Percentiles rank a stretch among this genome's conserved stretches.
Evolutionary conservation across 2,329 filamentous ascomycete species (phyloP).

Genomic region (Mycocentrospora acerina): DNA sequence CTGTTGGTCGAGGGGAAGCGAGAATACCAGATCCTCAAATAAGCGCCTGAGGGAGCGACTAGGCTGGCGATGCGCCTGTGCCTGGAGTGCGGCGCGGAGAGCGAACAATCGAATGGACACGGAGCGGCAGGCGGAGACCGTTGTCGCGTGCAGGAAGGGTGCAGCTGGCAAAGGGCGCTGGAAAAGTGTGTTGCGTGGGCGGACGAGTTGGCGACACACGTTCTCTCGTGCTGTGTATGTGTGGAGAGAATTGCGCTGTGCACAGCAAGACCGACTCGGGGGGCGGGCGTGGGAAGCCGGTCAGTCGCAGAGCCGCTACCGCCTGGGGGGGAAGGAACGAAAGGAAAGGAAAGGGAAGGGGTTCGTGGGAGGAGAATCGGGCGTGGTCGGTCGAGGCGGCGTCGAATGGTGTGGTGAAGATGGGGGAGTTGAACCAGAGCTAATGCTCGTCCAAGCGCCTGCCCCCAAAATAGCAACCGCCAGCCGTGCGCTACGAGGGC

Average conservation of each 20-base stretch:
- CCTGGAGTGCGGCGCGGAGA: conserved; percentile 26
- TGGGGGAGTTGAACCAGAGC: conserved; percentile 23
- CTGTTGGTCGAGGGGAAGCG: conserved; percentile 36
- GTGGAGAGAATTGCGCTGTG: background rate
- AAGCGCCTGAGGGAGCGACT: conserved; percentile 45
- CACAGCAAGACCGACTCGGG: conserved; percentile 23
- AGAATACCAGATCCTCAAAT: conserved; percentile 48
- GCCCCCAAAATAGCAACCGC: conserved; percentile 10
- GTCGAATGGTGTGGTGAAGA: conserved; percentile 27
- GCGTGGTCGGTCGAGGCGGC: conserved; percentile 15
- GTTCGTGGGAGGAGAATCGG: conserved; percentile 15
- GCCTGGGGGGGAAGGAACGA: conserved; percentile 9
- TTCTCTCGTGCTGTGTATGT: background rate
- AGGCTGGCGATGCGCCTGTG: conserved; percentile 37
- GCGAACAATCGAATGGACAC: conserved; percentile 16
- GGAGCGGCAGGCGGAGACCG: conserved; percentile 4
- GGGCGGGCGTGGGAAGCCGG: conserved; percentile 23
- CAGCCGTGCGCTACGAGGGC: conserved; percentile 5
- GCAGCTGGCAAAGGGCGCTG: conserved; percentile 6
- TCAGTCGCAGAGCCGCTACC: conserved; percentile 27
- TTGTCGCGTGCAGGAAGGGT: conserved; percentile 7
- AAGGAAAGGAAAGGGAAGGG: conserved; percentile 1
- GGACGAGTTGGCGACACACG: conserved; percentile 13
- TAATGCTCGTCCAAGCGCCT: conserved; percentile 10
- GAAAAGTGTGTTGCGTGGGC: conserved; percentile 3